Percentiles rank a stretch among this genome's conserved stretches.
These are phyloP conservation scores for Ophiostoma populinum DNA, from an alignment of 2,329 filamentous ascomycete genomes.

Conservation along the genomic window DNA sequence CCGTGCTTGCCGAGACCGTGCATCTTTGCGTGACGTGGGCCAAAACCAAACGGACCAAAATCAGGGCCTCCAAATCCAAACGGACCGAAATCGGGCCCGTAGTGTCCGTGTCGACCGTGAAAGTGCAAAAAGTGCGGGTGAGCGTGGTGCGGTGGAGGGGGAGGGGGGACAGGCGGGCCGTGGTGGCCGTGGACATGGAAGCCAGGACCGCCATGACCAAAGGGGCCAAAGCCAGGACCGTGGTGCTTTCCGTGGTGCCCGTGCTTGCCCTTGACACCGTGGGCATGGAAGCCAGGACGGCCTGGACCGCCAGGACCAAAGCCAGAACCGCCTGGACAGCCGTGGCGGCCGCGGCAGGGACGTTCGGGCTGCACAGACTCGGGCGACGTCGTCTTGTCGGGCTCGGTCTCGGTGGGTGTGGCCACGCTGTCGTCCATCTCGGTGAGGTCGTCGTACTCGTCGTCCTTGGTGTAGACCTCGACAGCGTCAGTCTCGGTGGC, in stretches of 20 bases:
- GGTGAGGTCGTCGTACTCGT: conserved; percentile 9
- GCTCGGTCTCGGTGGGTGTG: conserved; percentile 2
- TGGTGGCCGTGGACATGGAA: too few relatives aligned
- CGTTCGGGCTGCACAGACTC: too few relatives aligned
- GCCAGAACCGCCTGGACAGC: background rate
- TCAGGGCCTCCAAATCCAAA: too few relatives aligned
- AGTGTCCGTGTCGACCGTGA: too few relatives aligned
- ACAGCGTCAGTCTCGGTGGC: conserved; percentile 7
- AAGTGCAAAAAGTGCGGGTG: too few relatives aligned
- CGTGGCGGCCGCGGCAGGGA: conserved; percentile 4
- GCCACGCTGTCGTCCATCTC: conserved; percentile 18
- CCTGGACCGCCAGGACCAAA: too few relatives aligned
- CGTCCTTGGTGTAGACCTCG: conserved; percentile 5
- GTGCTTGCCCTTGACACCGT: too few relatives aligned
- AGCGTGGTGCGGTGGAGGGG: conserved; percentile 25
- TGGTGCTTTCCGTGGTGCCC: conserved; percentile 6
- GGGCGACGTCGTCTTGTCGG: too few relatives aligned
- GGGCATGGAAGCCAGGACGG: conserved; percentile 4
- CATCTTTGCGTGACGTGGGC: too few relatives aligned
- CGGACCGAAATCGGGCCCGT: too few relatives aligned
- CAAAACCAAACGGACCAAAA: too few relatives aligned
- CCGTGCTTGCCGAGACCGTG: conserved; percentile 13
- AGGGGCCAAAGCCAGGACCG: conserved; percentile 4
- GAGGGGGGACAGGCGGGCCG: conserved; percentile 22
- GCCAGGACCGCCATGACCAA: conserved; percentile 7